Evolutionary conservation across 805 yeast genomes (phyloP).

Genomic region (Pichia phayaonensis): DNA sequence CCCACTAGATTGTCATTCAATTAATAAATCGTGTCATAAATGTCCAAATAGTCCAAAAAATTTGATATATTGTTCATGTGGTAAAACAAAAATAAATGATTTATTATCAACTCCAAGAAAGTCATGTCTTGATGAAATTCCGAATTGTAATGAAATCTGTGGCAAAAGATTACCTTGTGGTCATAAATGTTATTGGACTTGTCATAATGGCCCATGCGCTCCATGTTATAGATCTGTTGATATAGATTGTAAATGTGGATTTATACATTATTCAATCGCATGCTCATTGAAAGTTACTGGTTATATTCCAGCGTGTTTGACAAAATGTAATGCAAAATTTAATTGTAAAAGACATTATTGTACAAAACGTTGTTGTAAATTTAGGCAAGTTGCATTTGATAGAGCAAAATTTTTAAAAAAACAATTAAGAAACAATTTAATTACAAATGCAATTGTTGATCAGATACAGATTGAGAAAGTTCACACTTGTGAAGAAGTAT

Average conservation of each 20-base stretch:
- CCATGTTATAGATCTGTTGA: slow-evolving; percentile 52
- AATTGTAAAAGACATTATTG: slow-evolving; percentile 82
- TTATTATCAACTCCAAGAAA: slow-evolving; percentile 33
- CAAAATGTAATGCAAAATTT: slow-evolving; percentile 65
- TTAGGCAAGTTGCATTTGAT: slow-evolving; percentile 50
- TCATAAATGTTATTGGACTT: slow-evolving; percentile 54
- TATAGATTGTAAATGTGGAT: slow-evolving; percentile 56
- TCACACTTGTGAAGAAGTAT: slow-evolving; percentile 64
- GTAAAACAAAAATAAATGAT: slow-evolving; percentile 44
- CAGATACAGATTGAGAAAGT: slow-evolving; percentile 59
- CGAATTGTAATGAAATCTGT: slow-evolving; percentile 64
- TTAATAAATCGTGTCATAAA: slow-evolving; percentile 22
- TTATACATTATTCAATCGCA: slow-evolving; percentile 49
- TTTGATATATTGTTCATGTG: slow-evolving; percentile 72
- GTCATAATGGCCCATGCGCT: slow-evolving; percentile 73
- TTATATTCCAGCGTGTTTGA: slow-evolving; percentile 50
- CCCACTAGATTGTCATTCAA: slow-evolving; percentile 44
- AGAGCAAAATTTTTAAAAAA: slow-evolving; percentile 47
- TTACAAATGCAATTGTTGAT: slow-evolving; percentile 33
- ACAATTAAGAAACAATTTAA: slow-evolving; percentile 37
- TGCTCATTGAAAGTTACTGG: slow-evolving; percentile 52
- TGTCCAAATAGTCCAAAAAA: slow-evolving; percentile 62
- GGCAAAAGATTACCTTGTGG: slow-evolving; percentile 65
- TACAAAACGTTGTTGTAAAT: slow-evolving; percentile 57
- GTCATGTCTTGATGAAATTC: slow-evolving; percentile 70